phyloP scores from a whole-genome alignment of 1,284 basidiomycete species.

The Anthracocystis setariae region DNA sequence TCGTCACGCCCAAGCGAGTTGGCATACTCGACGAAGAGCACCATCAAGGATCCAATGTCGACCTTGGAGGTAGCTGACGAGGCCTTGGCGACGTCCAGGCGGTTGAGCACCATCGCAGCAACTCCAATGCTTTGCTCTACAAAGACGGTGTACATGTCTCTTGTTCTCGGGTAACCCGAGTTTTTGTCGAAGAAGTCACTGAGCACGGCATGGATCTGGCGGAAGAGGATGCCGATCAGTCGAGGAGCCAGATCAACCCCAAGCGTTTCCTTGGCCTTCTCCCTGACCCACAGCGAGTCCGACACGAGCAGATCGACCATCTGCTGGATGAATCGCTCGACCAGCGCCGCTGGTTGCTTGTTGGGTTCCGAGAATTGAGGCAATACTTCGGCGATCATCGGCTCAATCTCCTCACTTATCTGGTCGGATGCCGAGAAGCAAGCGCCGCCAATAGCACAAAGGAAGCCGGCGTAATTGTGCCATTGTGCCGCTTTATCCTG shows the following conservation, averaged over 20 bases:
- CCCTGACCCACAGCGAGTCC: slow-evolving; percentile 64
- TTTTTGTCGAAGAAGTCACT: slow-evolving; percentile 64
- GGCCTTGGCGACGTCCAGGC: slow-evolving; percentile 41
- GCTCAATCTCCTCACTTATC: slow-evolving; percentile 25
- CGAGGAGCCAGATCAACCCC: slow-evolving; percentile 56
- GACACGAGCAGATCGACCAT: slow-evolving; percentile 65
- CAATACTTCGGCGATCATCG: slow-evolving; percentile 21
- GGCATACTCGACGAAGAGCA: slow-evolving; percentile 62
- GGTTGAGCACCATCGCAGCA: slow-evolving; percentile 53
- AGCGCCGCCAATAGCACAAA: slow-evolving; percentile 79
- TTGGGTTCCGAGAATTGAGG: slow-evolving; percentile 33
- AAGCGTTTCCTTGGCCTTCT: slow-evolving; percentile 64
- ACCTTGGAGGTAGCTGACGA: slow-evolving; percentile 43
- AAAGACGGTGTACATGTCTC: slow-evolving; percentile 63
- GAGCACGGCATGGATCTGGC: slow-evolving; percentile 60
- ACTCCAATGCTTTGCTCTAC: slow-evolving; percentile 64
- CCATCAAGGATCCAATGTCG: slow-evolving; percentile 63
- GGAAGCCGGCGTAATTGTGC: slow-evolving; percentile 85
- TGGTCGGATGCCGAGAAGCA: slow-evolving; percentile 68
- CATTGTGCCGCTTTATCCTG: slow-evolving; percentile 72
- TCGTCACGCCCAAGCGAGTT: slow-evolving; percentile 59
- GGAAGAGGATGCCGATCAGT: slow-evolving; percentile 59
- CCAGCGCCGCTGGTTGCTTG: slow-evolving; percentile 38
- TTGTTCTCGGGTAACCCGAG: slow-evolving; percentile 56
- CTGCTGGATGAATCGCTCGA: slow-evolving; percentile 60